A percentile compares a stretch with the other conserved stretches of the same genome.
Conservation (phyloP, 805 yeast genomes). For the Candida pseudoglaebosa region DNA sequence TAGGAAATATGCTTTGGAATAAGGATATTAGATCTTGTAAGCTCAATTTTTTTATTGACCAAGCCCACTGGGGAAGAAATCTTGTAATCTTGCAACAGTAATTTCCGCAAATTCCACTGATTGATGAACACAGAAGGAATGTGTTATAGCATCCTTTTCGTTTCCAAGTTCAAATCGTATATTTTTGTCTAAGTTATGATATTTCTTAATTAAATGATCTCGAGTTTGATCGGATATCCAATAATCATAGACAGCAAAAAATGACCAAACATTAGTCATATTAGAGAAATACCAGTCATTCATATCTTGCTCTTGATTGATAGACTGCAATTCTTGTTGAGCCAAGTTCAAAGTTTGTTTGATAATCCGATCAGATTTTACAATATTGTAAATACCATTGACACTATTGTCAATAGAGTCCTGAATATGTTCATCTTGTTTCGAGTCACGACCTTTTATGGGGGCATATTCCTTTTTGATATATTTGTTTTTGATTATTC, state of each 20-base stretch:
- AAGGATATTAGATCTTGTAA: no score
- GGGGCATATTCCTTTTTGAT: constrained; percentile 15
- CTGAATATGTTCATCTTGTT: background rate
- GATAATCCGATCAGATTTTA: constrained; percentile 41
- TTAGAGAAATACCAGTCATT: constrained; percentile 45
- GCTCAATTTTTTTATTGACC: background rate
- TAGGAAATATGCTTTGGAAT: no score
- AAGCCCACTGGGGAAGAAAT: constrained; percentile 4
- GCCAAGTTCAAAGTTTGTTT: constrained; percentile 57
- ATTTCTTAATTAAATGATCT: constrained; percentile 35
- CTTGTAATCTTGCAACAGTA: constrained; percentile 19
- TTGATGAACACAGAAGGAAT: constrained; percentile 59
- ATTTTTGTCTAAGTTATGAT: constrained; percentile 21
- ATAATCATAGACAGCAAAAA: constrained; percentile 57
- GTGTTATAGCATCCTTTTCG: constrained; percentile 40
- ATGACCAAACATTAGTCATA: constrained; percentile 44
- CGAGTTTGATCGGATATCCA: constrained; percentile 61
- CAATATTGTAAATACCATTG: constrained; percentile 39
- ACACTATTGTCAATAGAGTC: constrained; percentile 27
- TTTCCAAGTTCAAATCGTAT: constrained; percentile 30
- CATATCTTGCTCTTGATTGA: constrained; percentile 45
- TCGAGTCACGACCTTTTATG: constrained; percentile 16
- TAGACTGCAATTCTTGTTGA: constrained; percentile 52
- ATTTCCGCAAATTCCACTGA: constrained; percentile 48
- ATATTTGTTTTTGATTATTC: constrained; percentile 21